These are phyloP conservation scores for Cubamyces lactineus DNA, from an alignment of 768 basidiomycete genomes.

Conservation along the genomic window DNA sequence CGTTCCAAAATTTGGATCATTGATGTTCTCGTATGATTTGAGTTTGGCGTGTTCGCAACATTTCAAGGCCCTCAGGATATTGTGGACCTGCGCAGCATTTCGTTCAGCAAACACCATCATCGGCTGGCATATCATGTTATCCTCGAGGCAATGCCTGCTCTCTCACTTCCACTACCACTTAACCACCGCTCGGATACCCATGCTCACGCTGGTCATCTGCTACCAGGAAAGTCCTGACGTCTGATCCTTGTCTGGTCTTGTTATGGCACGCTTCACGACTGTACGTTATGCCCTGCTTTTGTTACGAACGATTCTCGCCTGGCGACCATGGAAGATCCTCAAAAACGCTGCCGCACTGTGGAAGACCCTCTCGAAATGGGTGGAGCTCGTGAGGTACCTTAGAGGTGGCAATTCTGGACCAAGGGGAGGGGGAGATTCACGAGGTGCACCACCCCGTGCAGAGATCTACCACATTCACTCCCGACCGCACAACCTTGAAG, in stretches of 20 bases:
- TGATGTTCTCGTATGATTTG: too few species aligned
- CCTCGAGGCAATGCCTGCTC: not conserved
- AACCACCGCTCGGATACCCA: not conserved
- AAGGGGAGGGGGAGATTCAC: not conserved
- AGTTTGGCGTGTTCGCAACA: too few species aligned
- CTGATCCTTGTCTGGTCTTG: not conserved
- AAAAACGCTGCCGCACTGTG: constrained; percentile 12
- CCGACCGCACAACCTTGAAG: not conserved
- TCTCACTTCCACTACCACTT: not conserved
- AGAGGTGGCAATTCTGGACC: not conserved
- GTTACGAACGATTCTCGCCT: constrained; percentile 6
- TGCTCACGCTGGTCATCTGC: not conserved
- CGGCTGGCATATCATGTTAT: not conserved
- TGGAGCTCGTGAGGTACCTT: not conserved
- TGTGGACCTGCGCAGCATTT: not conserved
- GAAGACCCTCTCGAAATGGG: not conserved
- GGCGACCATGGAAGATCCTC: not conserved
- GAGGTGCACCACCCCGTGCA: not conserved
- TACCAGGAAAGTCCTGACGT: not conserved
- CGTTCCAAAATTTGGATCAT: too few species aligned
- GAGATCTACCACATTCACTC: not conserved
- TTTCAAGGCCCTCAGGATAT: too few species aligned
- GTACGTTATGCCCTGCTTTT: constrained; percentile 11
- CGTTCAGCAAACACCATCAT: not conserved
- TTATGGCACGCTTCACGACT: constrained; percentile 10